phyloP scores from a whole-genome alignment of 345 rosid genomes.

The Geranium brycei region DNA sequence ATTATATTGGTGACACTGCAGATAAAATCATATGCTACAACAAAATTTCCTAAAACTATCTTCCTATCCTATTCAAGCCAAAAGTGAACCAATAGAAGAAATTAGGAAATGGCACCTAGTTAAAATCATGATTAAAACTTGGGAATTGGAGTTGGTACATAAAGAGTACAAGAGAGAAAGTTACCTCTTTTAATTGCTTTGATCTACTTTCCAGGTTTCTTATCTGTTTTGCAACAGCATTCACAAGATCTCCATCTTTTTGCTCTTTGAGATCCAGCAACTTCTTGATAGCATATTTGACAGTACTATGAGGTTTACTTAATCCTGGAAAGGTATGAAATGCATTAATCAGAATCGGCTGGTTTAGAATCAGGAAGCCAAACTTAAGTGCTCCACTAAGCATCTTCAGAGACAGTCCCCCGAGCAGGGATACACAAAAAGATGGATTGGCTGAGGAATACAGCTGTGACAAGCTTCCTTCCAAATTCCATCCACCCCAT shows the following conservation, averaged over 20 bases:
- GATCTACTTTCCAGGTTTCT: conserved; percentile 39
- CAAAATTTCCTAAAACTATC: too few relatives aligned
- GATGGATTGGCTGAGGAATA: conserved; percentile 31
- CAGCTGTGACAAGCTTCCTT: conserved; percentile 27
- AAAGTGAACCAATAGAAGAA: too few relatives aligned
- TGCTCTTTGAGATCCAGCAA: conserved; percentile 51
- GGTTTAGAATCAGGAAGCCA: conserved; percentile 50
- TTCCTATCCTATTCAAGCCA: too few relatives aligned
- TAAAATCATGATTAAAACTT: not conserved
- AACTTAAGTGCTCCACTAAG: conserved; percentile 64
- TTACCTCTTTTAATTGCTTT: conserved; percentile 77
- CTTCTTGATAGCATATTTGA: conserved; percentile 69
- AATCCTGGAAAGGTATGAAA: conserved; percentile 64
- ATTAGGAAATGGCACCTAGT: not conserved
- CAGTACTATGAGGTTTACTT: conserved; percentile 79
- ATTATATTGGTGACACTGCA: not conserved
- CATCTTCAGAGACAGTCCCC: conserved; percentile 66
- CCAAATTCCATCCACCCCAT: conserved; percentile 64
- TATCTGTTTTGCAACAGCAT: conserved; percentile 38
- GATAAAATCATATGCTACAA: too few relatives aligned
- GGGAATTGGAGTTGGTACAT: too few relatives aligned
- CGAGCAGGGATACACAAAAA: conserved; percentile 64
- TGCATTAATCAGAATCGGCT: conserved; percentile 36
- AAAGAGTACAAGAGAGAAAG: not conserved
- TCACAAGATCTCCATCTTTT: conserved; percentile 36